Percentiles rank a stretch among this genome's conserved stretches.
Evolutionary conservation across 148 eudicot genomes (phyloP).

Genomic region (Gaultheria prostrata): DNA sequence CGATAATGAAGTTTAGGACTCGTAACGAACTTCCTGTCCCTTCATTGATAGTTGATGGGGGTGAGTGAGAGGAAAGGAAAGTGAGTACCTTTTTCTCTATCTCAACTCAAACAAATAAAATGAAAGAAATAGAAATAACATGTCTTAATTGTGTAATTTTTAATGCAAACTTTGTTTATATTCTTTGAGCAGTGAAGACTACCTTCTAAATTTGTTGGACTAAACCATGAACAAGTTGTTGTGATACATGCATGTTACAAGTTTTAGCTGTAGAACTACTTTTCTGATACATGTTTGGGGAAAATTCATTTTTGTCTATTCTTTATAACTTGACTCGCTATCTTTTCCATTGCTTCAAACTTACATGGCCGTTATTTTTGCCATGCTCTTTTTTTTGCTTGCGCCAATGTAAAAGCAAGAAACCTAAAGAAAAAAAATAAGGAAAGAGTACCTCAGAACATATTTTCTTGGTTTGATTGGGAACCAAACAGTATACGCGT

Average conservation of each 20-base stretch:
- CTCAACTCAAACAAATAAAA: neutral
- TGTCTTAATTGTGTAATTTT: neutral
- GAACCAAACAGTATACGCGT: neutral
- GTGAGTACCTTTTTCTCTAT: neutral
- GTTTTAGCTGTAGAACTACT: neutral
- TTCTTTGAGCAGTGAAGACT: neutral
- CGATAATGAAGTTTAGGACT: neutral
- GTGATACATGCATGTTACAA: neutral
- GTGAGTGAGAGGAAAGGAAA: neutral
- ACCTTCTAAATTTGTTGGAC: neutral
- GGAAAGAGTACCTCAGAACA: neutral
- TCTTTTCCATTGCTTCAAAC: neutral
- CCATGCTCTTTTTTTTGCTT: neutral
- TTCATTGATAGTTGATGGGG: neutral
- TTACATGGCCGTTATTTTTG: neutral
- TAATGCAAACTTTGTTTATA: neutral
- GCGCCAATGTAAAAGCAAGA: neutral
- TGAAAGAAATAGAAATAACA: neutral
- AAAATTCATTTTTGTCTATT: neutral
- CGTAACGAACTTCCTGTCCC: neutral
- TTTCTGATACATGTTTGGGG: neutral
- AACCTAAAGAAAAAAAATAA: neutral
- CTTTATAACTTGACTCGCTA: neutral
- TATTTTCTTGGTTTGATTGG: neutral
- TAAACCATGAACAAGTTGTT: neutral